Conservation (phyloP, 2,329 filamentous ascomycete genomes). For the Penicillium sp. region DNA sequence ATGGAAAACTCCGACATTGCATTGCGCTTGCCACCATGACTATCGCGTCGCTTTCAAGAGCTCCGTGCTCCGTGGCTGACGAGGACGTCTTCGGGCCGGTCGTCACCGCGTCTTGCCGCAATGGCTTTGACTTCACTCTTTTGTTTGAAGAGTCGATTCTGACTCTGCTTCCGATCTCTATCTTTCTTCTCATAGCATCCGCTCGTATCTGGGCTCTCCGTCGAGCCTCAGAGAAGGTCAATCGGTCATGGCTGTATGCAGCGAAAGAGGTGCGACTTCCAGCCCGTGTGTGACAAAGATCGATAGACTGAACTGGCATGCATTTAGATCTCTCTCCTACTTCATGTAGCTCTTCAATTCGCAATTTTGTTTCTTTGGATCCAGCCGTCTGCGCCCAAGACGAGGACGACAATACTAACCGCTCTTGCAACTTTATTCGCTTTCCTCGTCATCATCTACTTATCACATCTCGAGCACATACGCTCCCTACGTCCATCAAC, state of each 20-base stretch:
- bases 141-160: slow-evolving; percentile 33
- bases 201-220: slow-evolving; percentile 9
- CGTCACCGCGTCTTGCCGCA: slow-evolving; percentile 21
- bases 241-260: slow-evolving; percentile 21
- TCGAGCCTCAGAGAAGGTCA: slow-evolving; percentile 12
- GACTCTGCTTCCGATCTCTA: slow-evolving; percentile 9
- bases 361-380: slow-evolving; percentile 12
- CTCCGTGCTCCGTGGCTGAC: slow-evolving; percentile 14
- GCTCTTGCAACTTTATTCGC: slow-evolving; percentile 1
- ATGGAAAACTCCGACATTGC: background rate
- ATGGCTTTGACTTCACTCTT: slow-evolving; percentile 34
- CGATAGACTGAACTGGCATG: background rate
- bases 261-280: slow-evolving; percentile 11
- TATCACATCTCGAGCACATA: slow-evolving; percentile 21
- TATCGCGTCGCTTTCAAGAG: background rate
- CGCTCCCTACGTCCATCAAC: slow-evolving; percentile 20
- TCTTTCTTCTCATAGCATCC: background rate
- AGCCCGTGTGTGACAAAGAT: no score
- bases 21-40: slow-evolving; percentile 2
- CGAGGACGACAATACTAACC: slow-evolving; percentile 13
- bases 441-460: slow-evolving; percentile 8
- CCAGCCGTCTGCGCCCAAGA: slow-evolving; percentile 10
- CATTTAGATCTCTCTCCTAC: slow-evolving; percentile 5
- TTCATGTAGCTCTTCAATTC: slow-evolving; percentile 15
- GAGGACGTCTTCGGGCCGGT: slow-evolving; percentile 29